These are phyloP conservation scores for Pelargonium australe DNA, from an alignment of 441 rosid genomes.

Conservation along the genomic window DNA sequence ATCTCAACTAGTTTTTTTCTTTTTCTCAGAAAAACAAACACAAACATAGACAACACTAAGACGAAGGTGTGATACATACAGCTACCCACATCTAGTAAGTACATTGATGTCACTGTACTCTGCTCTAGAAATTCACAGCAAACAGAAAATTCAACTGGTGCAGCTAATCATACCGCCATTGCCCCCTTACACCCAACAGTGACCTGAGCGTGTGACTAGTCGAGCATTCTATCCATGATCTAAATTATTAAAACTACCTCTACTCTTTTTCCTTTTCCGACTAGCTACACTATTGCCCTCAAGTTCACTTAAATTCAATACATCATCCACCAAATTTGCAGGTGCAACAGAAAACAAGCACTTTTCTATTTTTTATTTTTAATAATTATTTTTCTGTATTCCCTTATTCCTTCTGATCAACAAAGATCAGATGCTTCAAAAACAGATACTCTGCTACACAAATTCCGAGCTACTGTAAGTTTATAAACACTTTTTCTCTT, in stretches of 20 bases:
- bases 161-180: slow-evolving; percentile 6
- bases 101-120: background rate
- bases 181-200: slow-evolving; percentile 6
- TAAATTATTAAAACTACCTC: background rate
- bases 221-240: background rate
- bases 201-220: background rate
- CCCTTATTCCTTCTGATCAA: slow-evolving; percentile 18
- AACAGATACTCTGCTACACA: slow-evolving; percentile 19
- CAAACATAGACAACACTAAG: background rate
- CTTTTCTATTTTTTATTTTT: background rate
- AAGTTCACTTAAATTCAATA: background rate
- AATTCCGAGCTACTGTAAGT: slow-evolving; percentile 18
- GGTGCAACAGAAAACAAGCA: background rate
- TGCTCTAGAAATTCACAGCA: background rate
- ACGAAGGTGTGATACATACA: background rate
- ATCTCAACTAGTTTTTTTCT: too few relatives aligned
- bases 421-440: slow-evolving; percentile 15
- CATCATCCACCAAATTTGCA: background rate
- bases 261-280: background rate
- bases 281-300: background rate
- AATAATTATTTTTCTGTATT: background rate
- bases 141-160: background rate
- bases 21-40: background rate
- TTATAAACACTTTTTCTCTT: slow-evolving; percentile 19
- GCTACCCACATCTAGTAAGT: background rate